phyloP scores from a whole-genome alignment of 202 grass and related monocot genomes.

The Cymbopogon flexuosus region DNA sequence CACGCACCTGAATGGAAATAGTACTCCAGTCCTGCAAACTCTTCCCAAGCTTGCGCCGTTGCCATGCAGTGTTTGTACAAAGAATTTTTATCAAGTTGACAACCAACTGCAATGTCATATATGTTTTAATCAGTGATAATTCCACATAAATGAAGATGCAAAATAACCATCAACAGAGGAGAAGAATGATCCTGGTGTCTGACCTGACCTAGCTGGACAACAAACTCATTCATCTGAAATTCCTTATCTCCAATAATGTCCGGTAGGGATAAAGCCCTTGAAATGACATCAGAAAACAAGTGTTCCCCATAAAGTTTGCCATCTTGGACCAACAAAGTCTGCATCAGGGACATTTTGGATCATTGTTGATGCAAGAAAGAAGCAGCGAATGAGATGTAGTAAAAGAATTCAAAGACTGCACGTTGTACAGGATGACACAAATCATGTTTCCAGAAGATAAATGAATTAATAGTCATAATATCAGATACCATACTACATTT shows the following conservation, averaged over 20 bases:
- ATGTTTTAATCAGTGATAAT: conserved; percentile 26
- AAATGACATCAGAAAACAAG: conserved; percentile 79
- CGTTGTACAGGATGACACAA: neutral
- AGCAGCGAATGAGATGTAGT: conserved; percentile 1
- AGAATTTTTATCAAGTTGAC: conserved; percentile 89
- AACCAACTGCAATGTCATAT: conserved; percentile 64
- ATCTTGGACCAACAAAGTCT: conserved; percentile 84
- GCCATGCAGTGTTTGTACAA: conserved; percentile 94
- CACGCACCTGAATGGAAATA: conserved; percentile 87
- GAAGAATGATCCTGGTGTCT: conserved; percentile 33
- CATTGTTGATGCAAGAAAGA: conserved; percentile 31
- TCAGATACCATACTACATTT: conserved; percentile 7
- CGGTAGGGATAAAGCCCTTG: conserved; percentile 75
- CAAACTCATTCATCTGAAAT: conserved; percentile 95
- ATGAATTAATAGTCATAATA: neutral
- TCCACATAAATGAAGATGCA: neutral
- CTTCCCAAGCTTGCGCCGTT: conserved; percentile 97
- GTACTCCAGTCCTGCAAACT: conserved; percentile 96
- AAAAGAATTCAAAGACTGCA: conserved; percentile 21
- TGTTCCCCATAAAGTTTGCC: conserved; percentile 81
- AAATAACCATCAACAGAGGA: conserved; percentile 8
- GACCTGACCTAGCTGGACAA: conserved; percentile 92
- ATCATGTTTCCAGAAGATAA: neutral
- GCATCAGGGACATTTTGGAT: conserved; percentile 30
- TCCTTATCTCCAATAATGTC: conserved; percentile 78